Evolutionary conservation across 352 stramenopile species (phyloP).

Genomic region (Phytophthora pluvialis): DNA sequence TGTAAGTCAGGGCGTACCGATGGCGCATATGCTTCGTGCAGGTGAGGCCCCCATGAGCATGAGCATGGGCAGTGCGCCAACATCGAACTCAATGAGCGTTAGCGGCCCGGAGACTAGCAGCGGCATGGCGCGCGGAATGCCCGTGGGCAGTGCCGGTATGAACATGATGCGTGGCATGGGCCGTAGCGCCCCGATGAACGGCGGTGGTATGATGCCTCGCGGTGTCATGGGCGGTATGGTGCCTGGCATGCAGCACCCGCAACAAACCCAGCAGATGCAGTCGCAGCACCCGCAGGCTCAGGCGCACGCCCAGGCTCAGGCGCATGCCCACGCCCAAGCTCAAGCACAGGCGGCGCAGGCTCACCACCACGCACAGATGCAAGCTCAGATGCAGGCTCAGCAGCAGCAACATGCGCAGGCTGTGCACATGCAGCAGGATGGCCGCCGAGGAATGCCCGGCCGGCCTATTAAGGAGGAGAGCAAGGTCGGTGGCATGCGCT

Average conservation of each 20-base stretch:
- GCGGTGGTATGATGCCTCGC: constrained; percentile 67
- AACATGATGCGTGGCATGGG: constrained; percentile 77
- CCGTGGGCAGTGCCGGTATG: constrained; percentile 57
- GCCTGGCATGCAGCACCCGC: constrained; percentile 71
- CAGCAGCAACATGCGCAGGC: constrained; percentile 73
- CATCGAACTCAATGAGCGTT: constrained; percentile 43
- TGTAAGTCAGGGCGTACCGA: constrained; percentile 47
- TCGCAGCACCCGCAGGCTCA: constrained; percentile 67
- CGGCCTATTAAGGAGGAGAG: constrained; percentile 76
- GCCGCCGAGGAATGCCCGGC: constrained; percentile 64
- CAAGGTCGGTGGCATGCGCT: constrained; percentile 60
- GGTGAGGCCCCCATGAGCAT: constrained; percentile 56
- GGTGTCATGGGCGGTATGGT: constrained; percentile 72
- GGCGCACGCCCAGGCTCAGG: constrained; percentile 59
- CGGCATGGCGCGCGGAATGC: constrained; percentile 52
- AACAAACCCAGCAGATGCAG: constrained; percentile 59
- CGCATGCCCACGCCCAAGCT: constrained; percentile 64
- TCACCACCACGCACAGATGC: constrained; percentile 64
- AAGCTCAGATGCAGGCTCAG: constrained; percentile 65
- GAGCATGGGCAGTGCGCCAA: constrained; percentile 54
- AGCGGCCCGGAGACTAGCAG: constrained; percentile 54
- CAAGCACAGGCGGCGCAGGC: constrained; percentile 69
- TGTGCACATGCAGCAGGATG: constrained; percentile 66
- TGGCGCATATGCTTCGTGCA: constrained; percentile 61
- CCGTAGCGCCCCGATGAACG: constrained; percentile 61